Percentiles rank a stretch among this genome's conserved stretches.
Evolutionary conservation across 140 eudicot species (phyloP).

Genomic region (Ambrosia hybrid): DNA sequence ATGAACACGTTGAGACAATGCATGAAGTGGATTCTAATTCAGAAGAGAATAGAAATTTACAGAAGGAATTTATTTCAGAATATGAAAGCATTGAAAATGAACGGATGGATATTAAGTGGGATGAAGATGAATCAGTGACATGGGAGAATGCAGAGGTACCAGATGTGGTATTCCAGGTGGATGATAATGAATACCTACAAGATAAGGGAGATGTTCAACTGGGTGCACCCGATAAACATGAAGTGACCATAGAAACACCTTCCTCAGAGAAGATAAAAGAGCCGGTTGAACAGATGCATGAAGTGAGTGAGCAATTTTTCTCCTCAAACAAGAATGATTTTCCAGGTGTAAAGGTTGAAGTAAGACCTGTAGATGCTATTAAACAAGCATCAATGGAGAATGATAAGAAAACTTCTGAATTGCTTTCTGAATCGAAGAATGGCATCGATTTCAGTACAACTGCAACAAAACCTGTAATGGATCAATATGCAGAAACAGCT

Average conservation of each 20-base stretch:
- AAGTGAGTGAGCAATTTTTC: constrained; percentile 33
- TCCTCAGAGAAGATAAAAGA: constrained; percentile 30
- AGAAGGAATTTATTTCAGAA: constrained; percentile 25
- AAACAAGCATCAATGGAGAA: neutral
- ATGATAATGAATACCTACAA: constrained; percentile 30
- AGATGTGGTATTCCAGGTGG: constrained; percentile 23
- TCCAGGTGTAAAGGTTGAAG: constrained; percentile 26
- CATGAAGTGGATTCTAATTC: constrained; percentile 27
- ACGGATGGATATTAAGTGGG: constrained; percentile 36
- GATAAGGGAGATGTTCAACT: constrained; percentile 23
- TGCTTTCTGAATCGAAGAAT: too few relatives aligned
- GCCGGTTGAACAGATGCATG: constrained; percentile 33
- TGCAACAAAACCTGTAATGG: too few relatives aligned
- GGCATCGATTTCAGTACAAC: too few relatives aligned
- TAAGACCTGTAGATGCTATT: constrained; percentile 23
- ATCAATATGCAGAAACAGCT: too few relatives aligned
- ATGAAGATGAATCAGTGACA: constrained; percentile 20
- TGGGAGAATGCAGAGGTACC: too few relatives aligned
- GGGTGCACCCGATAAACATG: constrained; percentile 22
- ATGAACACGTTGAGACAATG: constrained; percentile 30
- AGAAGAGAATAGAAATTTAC: constrained; percentile 25
- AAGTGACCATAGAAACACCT: constrained; percentile 29
- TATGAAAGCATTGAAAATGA: constrained; percentile 29
- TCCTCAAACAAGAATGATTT: constrained; percentile 22
- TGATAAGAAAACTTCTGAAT: too few relatives aligned